phyloP scores from a whole-genome alignment of 441 rosid species.

The Eugenia klotzschiana region DNA sequence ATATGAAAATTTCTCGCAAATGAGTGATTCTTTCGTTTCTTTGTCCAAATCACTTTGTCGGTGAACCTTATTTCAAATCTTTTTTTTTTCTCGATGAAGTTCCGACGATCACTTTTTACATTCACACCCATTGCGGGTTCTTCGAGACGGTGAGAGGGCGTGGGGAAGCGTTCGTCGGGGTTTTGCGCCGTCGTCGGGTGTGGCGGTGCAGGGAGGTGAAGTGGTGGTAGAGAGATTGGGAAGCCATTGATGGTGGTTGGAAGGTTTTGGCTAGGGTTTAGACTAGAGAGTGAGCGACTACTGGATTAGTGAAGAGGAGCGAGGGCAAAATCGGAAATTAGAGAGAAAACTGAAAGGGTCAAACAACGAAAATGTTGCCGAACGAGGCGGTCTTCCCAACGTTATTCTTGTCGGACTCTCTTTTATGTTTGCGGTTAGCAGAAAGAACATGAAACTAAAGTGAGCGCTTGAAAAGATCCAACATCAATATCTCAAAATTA shows the following conservation, averaged over 20 bases:
- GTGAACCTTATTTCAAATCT: too few species aligned
- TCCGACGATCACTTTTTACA: too few species aligned
- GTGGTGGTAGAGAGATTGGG: neutral
- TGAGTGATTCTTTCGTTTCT: too few species aligned
- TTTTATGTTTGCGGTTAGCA: neutral
- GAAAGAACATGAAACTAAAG: neutral
- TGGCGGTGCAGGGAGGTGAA: neutral
- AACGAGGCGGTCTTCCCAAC: neutral
- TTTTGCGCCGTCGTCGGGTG: neutral
- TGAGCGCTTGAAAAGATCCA: neutral
- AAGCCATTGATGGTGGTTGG: neutral
- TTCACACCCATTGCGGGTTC: too few species aligned
- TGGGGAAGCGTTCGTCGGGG: neutral
- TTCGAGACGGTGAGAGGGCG: constrained; percentile 5
- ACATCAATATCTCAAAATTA: neutral
- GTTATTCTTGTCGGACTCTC: neutral
- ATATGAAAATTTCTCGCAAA: too few species aligned
- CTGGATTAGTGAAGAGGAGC: neutral
- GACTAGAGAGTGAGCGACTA: neutral
- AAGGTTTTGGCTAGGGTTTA: neutral
- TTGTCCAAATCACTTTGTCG: too few species aligned
- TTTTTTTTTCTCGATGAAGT: too few species aligned
- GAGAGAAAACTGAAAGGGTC: too few species aligned
- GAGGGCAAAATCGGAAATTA: neutral
- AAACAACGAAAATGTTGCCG: too few species aligned